Base-by-base conservation (phyloP, 768 basidiomycete species). In the Kwoniella shandongensis region DNA sequence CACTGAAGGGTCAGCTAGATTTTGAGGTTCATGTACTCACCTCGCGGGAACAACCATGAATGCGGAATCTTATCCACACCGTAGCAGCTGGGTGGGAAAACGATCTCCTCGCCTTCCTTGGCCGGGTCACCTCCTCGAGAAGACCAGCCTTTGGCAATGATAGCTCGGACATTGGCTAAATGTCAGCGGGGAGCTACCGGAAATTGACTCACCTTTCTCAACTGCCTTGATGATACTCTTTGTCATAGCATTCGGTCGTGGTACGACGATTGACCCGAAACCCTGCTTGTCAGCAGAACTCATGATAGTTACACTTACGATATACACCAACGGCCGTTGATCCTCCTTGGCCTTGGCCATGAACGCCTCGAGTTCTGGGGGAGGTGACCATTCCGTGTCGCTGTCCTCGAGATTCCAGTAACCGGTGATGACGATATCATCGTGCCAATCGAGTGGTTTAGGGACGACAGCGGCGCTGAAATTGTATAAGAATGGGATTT, bases 91-190 rank as follows among this genome's bases (percentile, higher is more conserved):
- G 49, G 47, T 1, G 85, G 85, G 26, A 83, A 80, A 20, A 71
- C 74, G 30, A 81, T 76, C 22, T 81, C 78, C 25, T 78, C 75
- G 20, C 78, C 80, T 38, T 75, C 69, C 36, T 67, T 67, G 30
- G 70, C 62, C 1, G 71, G 62, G 39, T 66, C 57, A 41, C 79
- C 79, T 36, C 78, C 79, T 39, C 85, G 79, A 1, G 80, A 79
- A 1, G 84, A 83, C 86, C 86, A 86, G 13, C 86, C 86, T 66
- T 85, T 85, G 12, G 83, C 83, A 35, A 87, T 79, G 63, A 87
- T 84, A 0, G 86, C 86, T 17, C 85, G 76, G 2, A 87, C 85
- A 54, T 79, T 84, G 50, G 83, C 83, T 83, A 57, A 3, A 40
- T 30, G 45, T 47, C 20, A 44, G 27, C 18, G 47, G 26, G 58